Evolutionary conservation across 2,329 filamentous ascomycete genomes (phyloP).

Genomic region (Colletotrichum spaethianum): DNA sequence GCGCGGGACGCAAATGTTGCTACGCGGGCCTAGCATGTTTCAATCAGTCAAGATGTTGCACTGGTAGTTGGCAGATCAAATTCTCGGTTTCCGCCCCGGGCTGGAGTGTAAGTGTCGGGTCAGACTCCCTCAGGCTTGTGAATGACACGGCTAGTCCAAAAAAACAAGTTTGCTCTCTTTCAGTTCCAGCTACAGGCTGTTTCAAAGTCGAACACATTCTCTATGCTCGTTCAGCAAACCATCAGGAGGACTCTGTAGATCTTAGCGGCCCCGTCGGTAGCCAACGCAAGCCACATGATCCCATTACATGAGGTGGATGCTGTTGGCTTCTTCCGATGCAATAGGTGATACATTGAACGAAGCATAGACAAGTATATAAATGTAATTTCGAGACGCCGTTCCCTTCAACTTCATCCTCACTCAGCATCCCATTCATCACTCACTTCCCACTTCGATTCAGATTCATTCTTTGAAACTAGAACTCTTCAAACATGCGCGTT

Average conservation of each 20-base stretch:
- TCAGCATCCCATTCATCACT: neutral
- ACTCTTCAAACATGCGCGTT: neutral
- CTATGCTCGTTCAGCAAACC: neutral
- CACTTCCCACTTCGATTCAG: neutral
- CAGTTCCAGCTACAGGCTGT: no score
- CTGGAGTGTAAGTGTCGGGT: neutral
- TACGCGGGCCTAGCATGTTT: neutral
- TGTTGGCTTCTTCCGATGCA: neutral
- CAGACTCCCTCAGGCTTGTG: neutral
- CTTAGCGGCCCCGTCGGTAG: neutral
- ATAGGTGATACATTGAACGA: neutral
- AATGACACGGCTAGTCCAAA: no score
- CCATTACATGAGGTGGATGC: neutral
- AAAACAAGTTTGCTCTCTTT: no score
- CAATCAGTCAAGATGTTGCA: neutral
- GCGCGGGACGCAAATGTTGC: neutral
- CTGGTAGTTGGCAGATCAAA: neutral
- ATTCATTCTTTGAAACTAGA: neutral
- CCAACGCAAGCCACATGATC: neutral
- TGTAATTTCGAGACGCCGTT: neutral
- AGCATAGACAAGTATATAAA: neutral
- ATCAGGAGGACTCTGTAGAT: neutral
- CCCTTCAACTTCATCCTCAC: neutral
- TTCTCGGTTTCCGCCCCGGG: neutral
- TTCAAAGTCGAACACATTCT: neutral